Percentiles rank a stretch among this genome's conserved stretches.
Evolutionary conservation across 1,284 basidiomycete species (phyloP).

Genomic region (Thecaphora thlaspeos): DNA sequence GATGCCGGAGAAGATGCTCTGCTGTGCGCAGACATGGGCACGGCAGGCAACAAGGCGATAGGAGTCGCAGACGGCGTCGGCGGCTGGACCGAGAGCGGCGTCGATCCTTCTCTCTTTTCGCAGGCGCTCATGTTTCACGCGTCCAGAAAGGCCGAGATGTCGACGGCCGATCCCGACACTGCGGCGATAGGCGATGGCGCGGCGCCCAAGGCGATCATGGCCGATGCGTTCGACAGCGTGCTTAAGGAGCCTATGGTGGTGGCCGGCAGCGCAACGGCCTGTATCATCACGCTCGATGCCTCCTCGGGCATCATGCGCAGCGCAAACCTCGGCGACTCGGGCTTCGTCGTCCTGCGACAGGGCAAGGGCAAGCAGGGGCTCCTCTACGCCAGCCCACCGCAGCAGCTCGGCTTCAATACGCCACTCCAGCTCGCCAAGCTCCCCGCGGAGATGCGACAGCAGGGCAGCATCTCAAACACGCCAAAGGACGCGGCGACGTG

Average conservation of each 20-base stretch:
- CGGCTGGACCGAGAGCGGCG: slow-evolving; percentile 72
- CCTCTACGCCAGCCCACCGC: slow-evolving; percentile 43
- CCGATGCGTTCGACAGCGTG: slow-evolving; percentile 72
- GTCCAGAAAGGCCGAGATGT: slow-evolving; percentile 60
- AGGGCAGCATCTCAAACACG: slow-evolving; percentile 39
- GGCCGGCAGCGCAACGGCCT: slow-evolving; percentile 83
- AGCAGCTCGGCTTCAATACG: slow-evolving; percentile 54
- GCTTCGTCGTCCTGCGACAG: slow-evolving; percentile 69
- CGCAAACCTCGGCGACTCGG: slow-evolving; percentile 87
- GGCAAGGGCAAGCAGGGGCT: slow-evolving; percentile 45
- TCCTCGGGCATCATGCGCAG: slow-evolving; percentile 72
- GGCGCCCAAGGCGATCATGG: slow-evolving; percentile 64
- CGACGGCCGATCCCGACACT: slow-evolving; percentile 7
- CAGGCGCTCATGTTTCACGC: slow-evolving; percentile 72
- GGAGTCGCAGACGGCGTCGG: slow-evolving; percentile 72
- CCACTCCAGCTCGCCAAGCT: slow-evolving; percentile 56
- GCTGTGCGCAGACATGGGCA: slow-evolving; percentile 65
- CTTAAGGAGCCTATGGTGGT: slow-evolving; percentile 69
- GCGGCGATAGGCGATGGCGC: not conserved
- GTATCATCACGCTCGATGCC: slow-evolving; percentile 73
- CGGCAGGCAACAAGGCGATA: slow-evolving; percentile 70
- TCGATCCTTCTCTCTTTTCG: slow-evolving; percentile 76
- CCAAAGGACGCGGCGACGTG: slow-evolving; percentile 43
- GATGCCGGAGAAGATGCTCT: slow-evolving; percentile 60
- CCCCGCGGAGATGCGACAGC: slow-evolving; percentile 33